Conservation (phyloP, 495 filamentous ascomycete species). For the Collariella sp. region DNA sequence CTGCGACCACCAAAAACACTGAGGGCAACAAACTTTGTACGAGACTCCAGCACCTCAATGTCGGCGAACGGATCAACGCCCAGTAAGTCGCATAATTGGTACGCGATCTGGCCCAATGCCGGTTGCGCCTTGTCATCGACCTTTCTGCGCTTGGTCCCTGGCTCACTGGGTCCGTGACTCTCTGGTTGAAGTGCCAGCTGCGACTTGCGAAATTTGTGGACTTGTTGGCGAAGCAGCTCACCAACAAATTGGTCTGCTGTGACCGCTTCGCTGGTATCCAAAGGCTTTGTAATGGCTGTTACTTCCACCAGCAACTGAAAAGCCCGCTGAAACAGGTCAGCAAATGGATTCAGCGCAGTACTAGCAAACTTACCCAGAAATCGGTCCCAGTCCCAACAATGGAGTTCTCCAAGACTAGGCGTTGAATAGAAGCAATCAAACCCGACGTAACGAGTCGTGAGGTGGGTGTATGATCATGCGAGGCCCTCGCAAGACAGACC, state of each 20-base stretch:
- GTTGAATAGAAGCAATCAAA: slow-evolving; percentile 23
- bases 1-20: neutral
- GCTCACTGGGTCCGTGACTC: slow-evolving; percentile 12
- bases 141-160: slow-evolving; percentile 29
- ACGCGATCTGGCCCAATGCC: slow-evolving; percentile 4
- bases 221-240: slow-evolving; percentile 17
- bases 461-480: slow-evolving; percentile 22
- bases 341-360: neutral
- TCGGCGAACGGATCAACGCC: slow-evolving; percentile 8
- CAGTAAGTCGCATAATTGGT: slow-evolving; percentile 20
- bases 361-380: slow-evolving; percentile 26
- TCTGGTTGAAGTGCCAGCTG: neutral
- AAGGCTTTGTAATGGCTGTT: slow-evolving; percentile 11
- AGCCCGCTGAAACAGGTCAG: slow-evolving; percentile 28
- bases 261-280: slow-evolving; percentile 4
- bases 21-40: slow-evolving; percentile 24
- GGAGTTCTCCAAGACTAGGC: slow-evolving; percentile 18
- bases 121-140: slow-evolving; percentile 10
- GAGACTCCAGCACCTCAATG: slow-evolving; percentile 13
- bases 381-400: slow-evolving; percentile 21
- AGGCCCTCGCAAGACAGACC: slow-evolving; percentile 26
- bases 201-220: slow-evolving; percentile 14
- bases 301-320: slow-evolving; percentile 25
- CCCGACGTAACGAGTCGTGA: slow-evolving; percentile 28
- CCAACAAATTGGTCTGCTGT: slow-evolving; percentile 25